phyloP scores from a whole-genome alignment of 192 early-diverging fungal genomes.

The Coemansia sp. region DNA sequence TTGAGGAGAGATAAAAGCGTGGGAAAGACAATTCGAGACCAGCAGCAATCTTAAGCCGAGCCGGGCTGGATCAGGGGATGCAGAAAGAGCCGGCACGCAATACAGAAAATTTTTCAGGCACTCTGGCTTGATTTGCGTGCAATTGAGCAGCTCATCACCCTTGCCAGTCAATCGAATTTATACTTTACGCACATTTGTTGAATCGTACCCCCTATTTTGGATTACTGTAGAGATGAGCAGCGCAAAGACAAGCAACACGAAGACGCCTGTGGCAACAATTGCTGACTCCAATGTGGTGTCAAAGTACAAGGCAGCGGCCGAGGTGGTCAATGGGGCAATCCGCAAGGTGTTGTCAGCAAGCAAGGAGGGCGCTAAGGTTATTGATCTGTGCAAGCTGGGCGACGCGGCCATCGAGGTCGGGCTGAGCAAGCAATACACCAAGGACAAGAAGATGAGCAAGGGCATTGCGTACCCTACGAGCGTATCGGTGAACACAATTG shows the following conservation, averaged over 20 bases:
- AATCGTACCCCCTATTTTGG: background rate
- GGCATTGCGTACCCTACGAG: slow-evolving; percentile 86
- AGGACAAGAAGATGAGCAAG: slow-evolving; percentile 79
- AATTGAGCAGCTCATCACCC: background rate
- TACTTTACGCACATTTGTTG: background rate
- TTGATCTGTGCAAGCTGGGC: slow-evolving; percentile 86
- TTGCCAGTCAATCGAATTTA: background rate
- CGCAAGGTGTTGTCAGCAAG: slow-evolving; percentile 39
- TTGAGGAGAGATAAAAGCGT: slow-evolving; percentile 1
- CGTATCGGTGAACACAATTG: slow-evolving; percentile 79
- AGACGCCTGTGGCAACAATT: slow-evolving; percentile 58
- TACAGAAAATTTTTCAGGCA: background rate
- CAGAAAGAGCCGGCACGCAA: background rate
- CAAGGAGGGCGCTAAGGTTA: slow-evolving; percentile 74
- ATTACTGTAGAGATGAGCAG: background rate
- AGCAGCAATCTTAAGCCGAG: background rate
- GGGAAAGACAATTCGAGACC: background rate
- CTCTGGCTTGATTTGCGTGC: background rate
- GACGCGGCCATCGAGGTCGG: slow-evolving; percentile 80
- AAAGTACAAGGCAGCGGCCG: slow-evolving; percentile 92
- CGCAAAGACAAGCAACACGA: slow-evolving; percentile 34
- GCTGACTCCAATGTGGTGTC: slow-evolving; percentile 74
- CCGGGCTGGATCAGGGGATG: background rate
- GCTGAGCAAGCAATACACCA: slow-evolving; percentile 61
- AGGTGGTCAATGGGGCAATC: slow-evolving; percentile 73